phyloP scores from a whole-genome alignment of 108 stramenopile genomes.

The Ochromonas danica region DNA sequence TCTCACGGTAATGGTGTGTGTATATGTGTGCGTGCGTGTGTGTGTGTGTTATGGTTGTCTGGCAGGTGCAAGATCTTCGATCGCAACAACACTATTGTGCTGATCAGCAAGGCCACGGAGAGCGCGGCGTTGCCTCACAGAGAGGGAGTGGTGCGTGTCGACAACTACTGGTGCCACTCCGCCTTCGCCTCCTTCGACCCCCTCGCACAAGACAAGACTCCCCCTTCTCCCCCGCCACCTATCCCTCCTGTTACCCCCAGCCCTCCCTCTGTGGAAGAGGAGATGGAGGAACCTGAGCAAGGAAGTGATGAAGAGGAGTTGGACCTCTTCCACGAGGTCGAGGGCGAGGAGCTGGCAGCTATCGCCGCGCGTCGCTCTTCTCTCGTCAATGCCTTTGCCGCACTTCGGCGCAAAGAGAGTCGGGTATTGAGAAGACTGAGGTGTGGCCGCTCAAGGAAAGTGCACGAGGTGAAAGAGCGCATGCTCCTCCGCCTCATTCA shows the following conservation, averaged over 20 bases:
- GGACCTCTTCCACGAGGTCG: neutral
- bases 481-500: neutral
- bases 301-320: neutral
- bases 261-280: neutral
- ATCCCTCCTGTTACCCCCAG: neutral
- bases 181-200: neutral
- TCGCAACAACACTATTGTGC: neutral
- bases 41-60: too few relatives aligned
- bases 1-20: too few relatives aligned
- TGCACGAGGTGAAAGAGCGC: too few relatives aligned
- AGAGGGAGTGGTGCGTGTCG: constrained; percentile 7
- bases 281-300: neutral
- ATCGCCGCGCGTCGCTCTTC: too few relatives aligned
- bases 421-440: too few relatives aligned
- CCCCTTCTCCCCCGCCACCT: too few relatives aligned
- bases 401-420: too few relatives aligned
- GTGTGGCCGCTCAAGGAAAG: too few relatives aligned
- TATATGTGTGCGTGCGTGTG: too few relatives aligned
- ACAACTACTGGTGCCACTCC: constrained; percentile 24
- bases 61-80: neutral
- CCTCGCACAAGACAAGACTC: too few relatives aligned
- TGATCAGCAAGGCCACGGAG: neutral
- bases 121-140: too few relatives aligned
- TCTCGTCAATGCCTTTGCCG: too few relatives aligned
- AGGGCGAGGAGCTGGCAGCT: neutral